Evolutionary conservation across 2,329 filamentous ascomycete genomes (phyloP), one percentile per base, ranked within the genome.

Genomic region (Aspergillus pseudotamarii): DNA sequence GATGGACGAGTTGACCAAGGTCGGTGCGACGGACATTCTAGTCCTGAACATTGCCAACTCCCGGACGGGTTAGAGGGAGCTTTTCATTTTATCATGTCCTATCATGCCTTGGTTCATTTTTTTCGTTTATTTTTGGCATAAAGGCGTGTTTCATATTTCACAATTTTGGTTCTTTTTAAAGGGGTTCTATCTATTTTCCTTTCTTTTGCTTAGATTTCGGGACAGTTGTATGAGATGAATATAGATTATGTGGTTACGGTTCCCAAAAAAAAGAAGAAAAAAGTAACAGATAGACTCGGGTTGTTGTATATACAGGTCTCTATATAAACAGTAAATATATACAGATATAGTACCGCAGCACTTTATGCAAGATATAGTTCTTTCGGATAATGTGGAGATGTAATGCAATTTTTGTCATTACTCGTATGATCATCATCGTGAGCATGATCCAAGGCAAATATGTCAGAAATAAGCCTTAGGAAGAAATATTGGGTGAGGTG

Each of bases 21-120:
- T 91, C 32, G 93, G 93, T 2, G 94, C 93, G 1, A 88, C 88
- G 59, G 94, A 97, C 78, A 93, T 97, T 66, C 78, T 97, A 71
- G 91, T 96, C 26, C 83, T 94, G 59, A 89, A 91, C 75, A 93
- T 97, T 73, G 90, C 92, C 76, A 97, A 97, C 79, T 89, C 90
- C 60, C 83, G 89, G 71, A 84, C 83, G 41, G 75, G 72, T 64
- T 78, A 71, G 58, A 57, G n/a, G 55, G 57, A 57, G 51, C 34
- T 62, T 60, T 62, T 32, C 48, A 41, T 19, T 59, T 48, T 54
- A 48, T 59, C 36, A 51, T 60, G 57, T 56, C 23, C 50, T 41
- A 28, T 57, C 57, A 60, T 45, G 45, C 60, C 61, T 58, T 58
- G 57, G 51, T 57, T 55, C 5, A 26, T 26, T 64, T 61, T 62